phyloP scores from a whole-genome alignment of 495 filamentous ascomycete species.

The Viridothelium virens region DNA sequence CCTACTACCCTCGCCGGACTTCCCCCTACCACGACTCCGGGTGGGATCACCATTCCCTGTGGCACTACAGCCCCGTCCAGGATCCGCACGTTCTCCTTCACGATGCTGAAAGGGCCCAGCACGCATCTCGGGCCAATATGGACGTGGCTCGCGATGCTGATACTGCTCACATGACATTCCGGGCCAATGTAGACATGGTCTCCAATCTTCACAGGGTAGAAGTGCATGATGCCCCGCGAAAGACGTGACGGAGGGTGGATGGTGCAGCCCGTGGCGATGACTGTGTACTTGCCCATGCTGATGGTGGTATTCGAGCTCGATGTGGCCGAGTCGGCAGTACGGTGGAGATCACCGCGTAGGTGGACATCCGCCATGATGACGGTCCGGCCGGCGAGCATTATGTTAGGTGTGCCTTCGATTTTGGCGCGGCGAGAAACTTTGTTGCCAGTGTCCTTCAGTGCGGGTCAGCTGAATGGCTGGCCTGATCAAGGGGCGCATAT shows the following conservation, averaged over 20 bases:
- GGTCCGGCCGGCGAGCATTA: conserved; percentile 92
- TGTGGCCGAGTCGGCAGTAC: conserved; percentile 28
- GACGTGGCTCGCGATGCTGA: conserved; percentile 50
- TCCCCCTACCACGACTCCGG: conserved; percentile 77
- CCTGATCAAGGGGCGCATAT: too few species aligned
- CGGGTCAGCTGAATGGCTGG: neutral
- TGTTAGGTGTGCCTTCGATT: conserved; percentile 91
- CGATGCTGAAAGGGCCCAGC: conserved; percentile 74
- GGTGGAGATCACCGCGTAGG: conserved; percentile 80
- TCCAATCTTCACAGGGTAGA: conserved; percentile 81
- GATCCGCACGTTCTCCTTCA: conserved; percentile 83
- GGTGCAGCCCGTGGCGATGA: conserved; percentile 64
- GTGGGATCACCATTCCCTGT: conserved; percentile 81
- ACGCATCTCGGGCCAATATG: conserved; percentile 66
- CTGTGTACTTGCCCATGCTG: conserved; percentile 59
- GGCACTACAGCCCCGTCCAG: conserved; percentile 77
- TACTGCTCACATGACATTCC: conserved; percentile 30
- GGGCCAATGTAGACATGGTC: conserved; percentile 86
- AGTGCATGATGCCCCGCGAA: conserved; percentile 53
- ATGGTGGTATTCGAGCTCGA: conserved; percentile 53
- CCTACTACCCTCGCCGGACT: conserved; percentile 74
- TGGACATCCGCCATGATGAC: conserved; percentile 87
- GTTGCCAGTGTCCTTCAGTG: conserved; percentile 80
- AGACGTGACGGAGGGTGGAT: conserved; percentile 70
- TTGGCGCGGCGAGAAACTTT: conserved; percentile 88